Base-by-base conservation (phyloP, 2,329 filamentous ascomycete species). In the Fulvia fulva region DNA sequence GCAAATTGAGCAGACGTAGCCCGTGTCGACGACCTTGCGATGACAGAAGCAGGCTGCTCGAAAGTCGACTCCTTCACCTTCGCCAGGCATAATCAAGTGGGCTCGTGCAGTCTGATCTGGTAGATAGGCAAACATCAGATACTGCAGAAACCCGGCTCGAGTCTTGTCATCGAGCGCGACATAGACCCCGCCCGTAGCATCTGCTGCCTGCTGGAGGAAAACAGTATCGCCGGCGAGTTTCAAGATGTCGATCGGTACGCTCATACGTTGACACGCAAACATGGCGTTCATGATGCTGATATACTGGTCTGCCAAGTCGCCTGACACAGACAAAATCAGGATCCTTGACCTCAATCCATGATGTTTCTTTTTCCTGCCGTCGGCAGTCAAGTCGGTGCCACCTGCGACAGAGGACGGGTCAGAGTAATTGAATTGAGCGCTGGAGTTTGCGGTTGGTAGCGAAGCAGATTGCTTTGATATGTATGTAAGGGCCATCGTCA, bases 261-360 rank as follows among this genome's bases (percentile, higher is more conserved):
- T 85, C 56, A 91, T 83, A 63, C 93, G 87, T 69, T 96, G 90
- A 59, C 93, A 94, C 2, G 94, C 94, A 75, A 99, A 99, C 61
- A 97, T 96, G 68, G 88, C 85, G 77, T 99, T 99, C 94, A 99
- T 99, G 66, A 96, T 94, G 0, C 93, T 89, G 56, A 99, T 99
- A 77, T 99, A 99, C 74, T 97, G 87, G 61, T 84, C 89, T 5
- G 91, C 86, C 0, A 96, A 84, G 68, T 93, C 89, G 70, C 91
- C 91, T 49, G 90, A 96, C 4, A 97, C 91, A 50, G 90, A 96
- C 55, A 99, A 74, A 63, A 97, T 87, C 55, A 99, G 82, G 68
- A 99, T 96, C 60, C 94, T 89, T 14, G 87, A 88, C 65, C 89
- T 87, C 21, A 94, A 79, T 19, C 83, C 79, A 65, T 65, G 73